Evolutionary conservation across 805 yeast species (phyloP), one percentile per base, ranked within the genome.

Genomic region (Saturnispora besseyi): DNA sequence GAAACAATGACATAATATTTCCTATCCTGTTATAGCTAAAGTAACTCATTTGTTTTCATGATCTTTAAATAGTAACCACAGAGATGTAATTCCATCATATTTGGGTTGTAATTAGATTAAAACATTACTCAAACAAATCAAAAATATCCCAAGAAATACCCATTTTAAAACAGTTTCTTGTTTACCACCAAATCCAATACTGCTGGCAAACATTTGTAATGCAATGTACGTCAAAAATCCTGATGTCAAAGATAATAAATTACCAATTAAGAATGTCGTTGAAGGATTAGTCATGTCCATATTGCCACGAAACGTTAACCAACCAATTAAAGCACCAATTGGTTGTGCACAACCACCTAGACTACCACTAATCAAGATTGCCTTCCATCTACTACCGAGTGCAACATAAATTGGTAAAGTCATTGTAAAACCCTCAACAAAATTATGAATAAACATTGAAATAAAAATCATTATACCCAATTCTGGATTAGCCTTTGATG

Each of bases 371-470:
- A 84, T 75, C 0, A 73, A 54, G 10, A 88, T 68, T 0, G 97
- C 95, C 55, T 77, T 74, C 28, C 67, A 58, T 42, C 87, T 71
- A 1, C 79, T 74, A 41, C 77, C 71, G 54, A 91, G 71, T 8
- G 95, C 87, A 46, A 90, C 77, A 62, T 84, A 93, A 31, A 91
- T 70, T 0, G 98, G 98, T 43, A 90, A 71, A 12, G 96, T 87
- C 86, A 91, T 90, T 13, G 93, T 80, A 62, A 93, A 89, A 0
- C 98, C 99, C 64, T 91, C 99, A 22, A 90, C 83, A 57, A 88
- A 82, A 64, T 93, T 93, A 68, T 91, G 99, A 29, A 93, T 78
- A 11, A 89, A 79, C 61, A 91, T 73, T 44, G 96, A 88, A 21
- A 90, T 63, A 60, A 93, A 90, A 11, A 91, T 87, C 13, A 87